Evolutionary conservation across 2,329 filamentous ascomycete species (phyloP), one percentile per base, ranked within the genome.

Genomic region (Stagonosporopsis chrysanthemi): DNA sequence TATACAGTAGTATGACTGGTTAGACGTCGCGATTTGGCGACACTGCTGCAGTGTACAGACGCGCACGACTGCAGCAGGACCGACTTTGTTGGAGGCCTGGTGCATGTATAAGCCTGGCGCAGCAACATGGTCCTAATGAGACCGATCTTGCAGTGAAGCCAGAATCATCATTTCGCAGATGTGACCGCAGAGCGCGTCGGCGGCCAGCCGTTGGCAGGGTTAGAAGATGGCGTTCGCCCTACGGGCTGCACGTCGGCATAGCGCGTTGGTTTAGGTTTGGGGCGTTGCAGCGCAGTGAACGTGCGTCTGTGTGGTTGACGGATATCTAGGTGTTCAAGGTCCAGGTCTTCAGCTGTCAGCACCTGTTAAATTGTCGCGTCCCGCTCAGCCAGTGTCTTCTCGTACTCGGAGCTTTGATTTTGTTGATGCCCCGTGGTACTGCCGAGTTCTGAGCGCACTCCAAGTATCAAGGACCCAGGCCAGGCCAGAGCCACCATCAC

Each of bases 301-400:
- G 62, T 61, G 62, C 63, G 44, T 52, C 15, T 64, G 49, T 52
- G 36, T 52, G 60, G 60, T 58, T 31, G 35, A 57, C 44, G 42
- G 58, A 40, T 49, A 58, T 42, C 54, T 47, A 53, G 43, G 53
- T 49, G 55, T 66, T 57, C 56, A 57, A 65, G 62, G 56, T 40
- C 58, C 19, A 48, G 52, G 57, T 53, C 56, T 59, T 58, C 63
- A 61, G 64, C 59, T 52, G 50, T 60, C 48, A 56, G 54, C 48
- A 44, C 24, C 26, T 19, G 24, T 44, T 44, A 29, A 17, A 40
- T 9, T 31, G 19, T 29, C 22, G 14, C 26, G 40, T 49, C 42
- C 36, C 38, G 22, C n/a, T 45, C 43, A 22, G 12, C 28, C 38
- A 29, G 26, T 56, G 26, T 29, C 39, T 41, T 53, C 28, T 26